Base-by-base conservation (phyloP, 2,329 filamentous ascomycete species). In the Talaromyces rugulosus region DNA sequence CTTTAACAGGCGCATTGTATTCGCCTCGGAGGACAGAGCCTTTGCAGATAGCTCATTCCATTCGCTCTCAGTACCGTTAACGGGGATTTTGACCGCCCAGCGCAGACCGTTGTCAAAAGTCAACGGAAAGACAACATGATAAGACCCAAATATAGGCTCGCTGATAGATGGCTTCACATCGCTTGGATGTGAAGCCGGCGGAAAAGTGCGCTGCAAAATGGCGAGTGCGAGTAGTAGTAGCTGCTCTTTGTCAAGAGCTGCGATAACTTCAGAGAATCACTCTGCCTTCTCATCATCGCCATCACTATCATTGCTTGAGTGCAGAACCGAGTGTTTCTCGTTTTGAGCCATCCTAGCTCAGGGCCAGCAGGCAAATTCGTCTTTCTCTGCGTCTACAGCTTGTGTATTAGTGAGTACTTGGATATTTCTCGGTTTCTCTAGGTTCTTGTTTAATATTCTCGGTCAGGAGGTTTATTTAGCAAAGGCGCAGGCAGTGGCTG, bases 1-100 rank as follows among this genome's bases (percentile, higher is more conserved):
- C 57, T 67, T 67, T 9, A 75, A 58, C 2, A 73, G 55, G n/a
- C 62, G 64, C 71, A 75, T 74, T 8, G 69, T 71, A 33, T 65
- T 64, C 8, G 67, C 69, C 64, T 75, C 70, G 5, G 69, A 69
- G 28, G 28, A 2, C 14, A 54, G 52, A 30, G 28, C 52, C 16
- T 8, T 27, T 23, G 52, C 28, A 33, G 52, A 30, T n/a, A 34
- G 31, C 7, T 54, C 18, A 16, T 54, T n/a, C 44, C 44, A 50
- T 50, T 50, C 23, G 18, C 44, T 50, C 9, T 18, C 18, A 4
- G 6, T 50, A 16, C 44, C 44, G 6, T 50, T 27, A 11, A 34
- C 16, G n/a, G 52, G 52, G 4, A 54, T 34, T 23, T 54, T 54
- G 9, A 30, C 28, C 28, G 16, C 16, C 52, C 52, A 54, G 52